Conservation (phyloP, 2,329 filamentous ascomycete genomes). For the Achaetomium macrosporum region DNA sequence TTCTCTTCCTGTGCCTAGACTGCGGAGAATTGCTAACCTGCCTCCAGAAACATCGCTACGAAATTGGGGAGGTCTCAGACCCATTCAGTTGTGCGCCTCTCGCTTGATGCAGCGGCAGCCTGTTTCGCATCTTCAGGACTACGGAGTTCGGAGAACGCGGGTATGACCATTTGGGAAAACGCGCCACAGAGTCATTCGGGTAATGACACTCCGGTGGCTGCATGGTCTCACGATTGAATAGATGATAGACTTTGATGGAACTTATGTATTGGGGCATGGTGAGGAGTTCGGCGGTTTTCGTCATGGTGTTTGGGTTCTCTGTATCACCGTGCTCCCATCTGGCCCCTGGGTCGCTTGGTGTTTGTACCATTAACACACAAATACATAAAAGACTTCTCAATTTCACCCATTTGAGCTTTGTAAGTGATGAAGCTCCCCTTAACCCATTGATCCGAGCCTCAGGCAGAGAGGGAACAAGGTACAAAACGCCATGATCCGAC, state of each 20-base stretch:
- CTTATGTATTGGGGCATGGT: not conserved
- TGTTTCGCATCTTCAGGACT: not conserved
- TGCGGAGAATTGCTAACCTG: not conserved
- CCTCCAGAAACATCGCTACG: slow-evolving; percentile 15
- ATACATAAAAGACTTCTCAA: too few species aligned
- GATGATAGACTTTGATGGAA: slow-evolving; percentile 4
- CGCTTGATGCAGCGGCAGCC: not conserved
- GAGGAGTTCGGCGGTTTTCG: not conserved
- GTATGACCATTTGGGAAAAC: not conserved
- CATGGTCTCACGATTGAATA: slow-evolving; percentile 1
- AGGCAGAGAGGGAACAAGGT: too few species aligned
- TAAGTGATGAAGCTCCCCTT: too few species aligned
- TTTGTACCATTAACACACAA: too few species aligned
- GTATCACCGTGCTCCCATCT: not conserved
- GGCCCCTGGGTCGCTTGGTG: not conserved
- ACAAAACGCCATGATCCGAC: too few species aligned
- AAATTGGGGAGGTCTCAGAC: slow-evolving; percentile 12
- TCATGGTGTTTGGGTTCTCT: not conserved
- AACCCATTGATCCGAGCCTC: too few species aligned
- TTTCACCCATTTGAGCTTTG: too few species aligned
- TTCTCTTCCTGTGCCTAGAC: not conserved
- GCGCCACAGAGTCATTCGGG: slow-evolving; percentile 1
- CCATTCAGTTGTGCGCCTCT: slow-evolving; percentile 22
- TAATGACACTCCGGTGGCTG: slow-evolving; percentile 1
- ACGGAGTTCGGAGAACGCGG: not conserved